Evolutionary conservation across 75 land plant genomes (phyloP), one percentile per base, ranked within the genome.

Genomic region (Pinus albicaulis): DNA sequence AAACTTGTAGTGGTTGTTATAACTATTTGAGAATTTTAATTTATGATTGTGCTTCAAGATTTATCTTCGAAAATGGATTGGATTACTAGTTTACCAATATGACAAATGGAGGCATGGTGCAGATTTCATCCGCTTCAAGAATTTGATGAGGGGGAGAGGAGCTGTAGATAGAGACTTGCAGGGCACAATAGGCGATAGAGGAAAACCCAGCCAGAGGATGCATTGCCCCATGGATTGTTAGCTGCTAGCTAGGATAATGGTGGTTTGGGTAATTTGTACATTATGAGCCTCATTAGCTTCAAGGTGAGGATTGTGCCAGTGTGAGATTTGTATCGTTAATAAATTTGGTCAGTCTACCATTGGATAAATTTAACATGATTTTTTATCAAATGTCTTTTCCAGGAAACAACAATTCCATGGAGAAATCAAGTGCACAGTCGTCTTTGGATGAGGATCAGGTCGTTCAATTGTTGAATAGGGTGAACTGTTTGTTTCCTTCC

Each of bases 71-170:
- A 64, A 64, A 1, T 44, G 52, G 52, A n/a, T n/a, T n/a, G n/a
- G n/a, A n/a, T 31, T 41, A 11, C 31, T 31, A 31, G 2, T 2
- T 31, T 31, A 0, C 38, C 2, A 19, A 22, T 41, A n/a, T 68
- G 36, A 68, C 3, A 41, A 36, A 38, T n/a, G 71, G 23, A 3
- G 38, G 52, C 71, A 13, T 24, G 23, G 31, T 78, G 58, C 81
- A 94, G 98, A 83, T 94, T 94, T 81, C 98, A 94, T 62, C 90
- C 88, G 3, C 88, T 94, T 76, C 77, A 81, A 23, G 93, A 92
- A 80, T 94, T 94, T 84, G 98, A 94, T 76, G 98, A 94, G 76
- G 98, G 98, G 52, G 92, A 92, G 80, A 76, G 98, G 60, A 94
- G 98, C 78, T 94, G 98, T 76, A 80, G 98, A 59, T 64, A 95